Evolutionary conservation across 495 filamentous ascomycete genomes (phyloP), one percentile per base, ranked within the genome.

Genomic region (Neurospora sp.): DNA sequence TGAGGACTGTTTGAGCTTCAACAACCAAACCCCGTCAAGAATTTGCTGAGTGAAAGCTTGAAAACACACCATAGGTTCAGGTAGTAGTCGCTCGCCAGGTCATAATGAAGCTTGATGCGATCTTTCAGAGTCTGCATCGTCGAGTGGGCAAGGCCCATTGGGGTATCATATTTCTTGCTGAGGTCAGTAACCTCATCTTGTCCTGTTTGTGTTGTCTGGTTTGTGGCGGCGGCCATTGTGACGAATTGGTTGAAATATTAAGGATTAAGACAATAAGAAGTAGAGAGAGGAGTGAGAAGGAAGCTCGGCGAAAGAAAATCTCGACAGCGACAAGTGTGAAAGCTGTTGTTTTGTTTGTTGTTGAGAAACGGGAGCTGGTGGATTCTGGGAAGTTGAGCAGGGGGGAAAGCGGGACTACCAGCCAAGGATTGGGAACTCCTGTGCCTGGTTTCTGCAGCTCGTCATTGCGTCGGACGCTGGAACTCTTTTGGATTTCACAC

Each of bases 71-170:
- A 86, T 27, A 86, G 76, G 22, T 80, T 84, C 69, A 86, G 83
- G 74, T 87, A 87, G 76, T 87, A 86, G 73, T 86, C 84, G 41
- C 85, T 87, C n/a, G 85, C 84, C 4, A 89, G 81, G 71, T 89
- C 87, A 71, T 89, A 89, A 74, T 89, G 87, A 71, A 81, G 81
- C 79, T 84, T 86, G 73, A 89, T 89, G 44, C 87, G 82, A 48
- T 86, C 86, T 76, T 89, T 89, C 65, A 89, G 79, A 22, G 85
- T 85, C 70, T 83, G 81, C 80, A 84, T 85, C 0, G 87, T 86
- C 5, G 80, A 83, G 75, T 86, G 84, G n/a, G 83, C 81, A 71
- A 87, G 81, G 16, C 82, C 82, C 37, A 80, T 80, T 14, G 84
- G 85, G 20, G 85, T 86, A 70, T 84, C 84, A 75, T 87, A 85